Base-by-base conservation (phyloP, 2,329 filamentous ascomycete genomes). In the Drechslerella coelobrocha region DNA sequence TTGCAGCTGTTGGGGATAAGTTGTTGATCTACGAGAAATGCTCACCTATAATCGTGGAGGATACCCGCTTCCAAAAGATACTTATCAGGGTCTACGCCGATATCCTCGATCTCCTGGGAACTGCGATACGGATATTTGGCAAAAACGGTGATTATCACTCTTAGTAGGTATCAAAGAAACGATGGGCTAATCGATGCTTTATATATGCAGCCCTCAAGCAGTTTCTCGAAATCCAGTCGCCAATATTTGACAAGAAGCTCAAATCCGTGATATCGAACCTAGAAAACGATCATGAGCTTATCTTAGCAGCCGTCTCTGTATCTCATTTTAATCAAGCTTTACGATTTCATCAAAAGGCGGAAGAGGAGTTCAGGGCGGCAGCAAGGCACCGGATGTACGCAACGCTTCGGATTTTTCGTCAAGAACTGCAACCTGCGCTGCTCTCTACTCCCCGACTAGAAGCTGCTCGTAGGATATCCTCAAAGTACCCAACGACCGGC, bases 21-120 rank as follows among this genome's bases (percentile, higher is more conserved):
- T 48, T 65, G 1, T 45, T 56, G 2, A 12, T 65, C 1, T 65
- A 50, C 17, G 61, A 65, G 19, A 37, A 27, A 19, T 57, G 53
- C 21, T 26, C 61, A 37, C 2, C 6, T 4, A 7, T 37, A 10
- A 17, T 19, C 14, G 19, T n/a, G 6, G 24, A 34, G 10, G 59
- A 62, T 8, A 9, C 26, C 39, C 34, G 59, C n/a, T 43, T 62
- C 29, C 59, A 26, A 17, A n/a, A 5, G 1, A 55, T 62, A 14
- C 9, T 62, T 6, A 50, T 62, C 17, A 34, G 59, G 4, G 26
- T 62, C 10, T 34, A 62, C 27, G 9, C n/a, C 6, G 37, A 62
- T 26, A 55, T 62, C 14, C 39, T 62, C 17, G 31, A 55, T 6
- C 31, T 62, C 4, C 26, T 62, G 6, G 45, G 37, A 29, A 55